Evolutionary conservation across 1,284 basidiomycete genomes (phyloP).

Genomic region (Grifola frondosa): DNA sequence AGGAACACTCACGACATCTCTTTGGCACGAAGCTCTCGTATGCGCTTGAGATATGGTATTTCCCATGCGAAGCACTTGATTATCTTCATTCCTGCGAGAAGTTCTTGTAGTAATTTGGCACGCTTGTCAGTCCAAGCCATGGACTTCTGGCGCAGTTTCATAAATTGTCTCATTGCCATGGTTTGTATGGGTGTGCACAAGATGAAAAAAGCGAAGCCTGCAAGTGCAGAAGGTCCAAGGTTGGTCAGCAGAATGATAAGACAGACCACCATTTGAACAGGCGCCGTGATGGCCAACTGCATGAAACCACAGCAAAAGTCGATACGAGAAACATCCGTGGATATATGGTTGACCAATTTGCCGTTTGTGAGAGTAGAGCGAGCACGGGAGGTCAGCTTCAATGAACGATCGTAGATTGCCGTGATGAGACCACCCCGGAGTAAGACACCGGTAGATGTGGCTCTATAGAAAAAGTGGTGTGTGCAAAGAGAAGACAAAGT

Average conservation of each 20-base stretch:
- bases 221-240: conserved; percentile 79
- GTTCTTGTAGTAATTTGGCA: conserved; percentile 79
- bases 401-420: conserved; percentile 80
- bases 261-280: conserved; percentile 72
- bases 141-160: conserved; percentile 68
- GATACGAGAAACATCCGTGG: conserved; percentile 88
- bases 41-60: conserved; percentile 67
- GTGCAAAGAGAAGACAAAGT: conserved; percentile 66
- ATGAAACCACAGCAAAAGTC: conserved; percentile 89
- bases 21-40: conserved; percentile 67
- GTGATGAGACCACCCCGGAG: conserved; percentile 86
- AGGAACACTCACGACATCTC: conserved; percentile 61
- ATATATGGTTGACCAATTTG: conserved; percentile 89
- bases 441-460: conserved; percentile 75
- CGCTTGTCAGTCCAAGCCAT: conserved; percentile 93
- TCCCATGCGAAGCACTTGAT: conserved; percentile 92
- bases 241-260: conserved; percentile 68
- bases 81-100: conserved; percentile 84
- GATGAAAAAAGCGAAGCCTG: conserved; percentile 81
- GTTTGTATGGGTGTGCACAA: conserved; percentile 67
- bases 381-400: conserved; percentile 78
- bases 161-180: conserved; percentile 73
- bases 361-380: conserved; percentile 85
- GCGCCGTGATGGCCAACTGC: conserved; percentile 77
- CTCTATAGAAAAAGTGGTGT: conserved; percentile 82